phyloP scores from a whole-genome alignment of 352 stramenopile species.

The Phytophthora uliginosa region DNA sequence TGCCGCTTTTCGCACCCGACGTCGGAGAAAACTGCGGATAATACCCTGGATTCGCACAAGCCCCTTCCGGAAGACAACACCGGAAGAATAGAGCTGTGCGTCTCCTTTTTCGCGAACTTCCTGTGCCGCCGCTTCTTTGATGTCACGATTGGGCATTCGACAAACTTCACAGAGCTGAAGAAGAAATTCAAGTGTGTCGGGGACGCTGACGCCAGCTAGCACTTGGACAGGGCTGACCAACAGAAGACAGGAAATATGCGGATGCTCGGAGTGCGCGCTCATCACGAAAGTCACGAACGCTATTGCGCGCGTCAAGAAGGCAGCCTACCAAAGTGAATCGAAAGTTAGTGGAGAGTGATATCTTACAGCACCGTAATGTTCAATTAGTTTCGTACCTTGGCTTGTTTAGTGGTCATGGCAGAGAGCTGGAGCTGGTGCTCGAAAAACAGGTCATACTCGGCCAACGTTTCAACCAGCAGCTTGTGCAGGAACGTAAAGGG shows the following conservation, averaged over 20 bases:
- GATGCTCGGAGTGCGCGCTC: conserved; percentile 43
- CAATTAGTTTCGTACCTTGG: conserved; percentile 52
- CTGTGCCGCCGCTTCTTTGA: conserved; percentile 62
- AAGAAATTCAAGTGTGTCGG: conserved; percentile 82
- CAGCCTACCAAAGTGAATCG: conserved; percentile 43
- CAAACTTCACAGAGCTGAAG: conserved; percentile 77
- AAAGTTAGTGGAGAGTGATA: not conserved
- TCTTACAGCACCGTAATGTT: not conserved
- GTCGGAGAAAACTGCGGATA: conserved; percentile 77
- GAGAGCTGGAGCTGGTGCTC: conserved; percentile 73
- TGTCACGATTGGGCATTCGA: conserved; percentile 50
- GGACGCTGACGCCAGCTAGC: conserved; percentile 69
- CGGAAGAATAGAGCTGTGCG: conserved; percentile 72
- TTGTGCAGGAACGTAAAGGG: conserved; percentile 91
- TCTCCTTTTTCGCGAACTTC: conserved; percentile 77
- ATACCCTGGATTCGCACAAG: conserved; percentile 78
- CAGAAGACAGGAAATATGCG: conserved; percentile 71
- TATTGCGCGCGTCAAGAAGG: conserved; percentile 81
- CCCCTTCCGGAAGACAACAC: conserved; percentile 78
- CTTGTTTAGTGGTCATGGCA: conserved; percentile 70
- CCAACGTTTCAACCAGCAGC: conserved; percentile 75
- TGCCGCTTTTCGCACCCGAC: conserved; percentile 42
- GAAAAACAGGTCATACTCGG: conserved; percentile 71
- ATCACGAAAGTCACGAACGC: conserved; percentile 80
- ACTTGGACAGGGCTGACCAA: conserved; percentile 90